Conservation (phyloP, 2,329 filamentous ascomycete species). For the Neofusicoccum sp. region DNA sequence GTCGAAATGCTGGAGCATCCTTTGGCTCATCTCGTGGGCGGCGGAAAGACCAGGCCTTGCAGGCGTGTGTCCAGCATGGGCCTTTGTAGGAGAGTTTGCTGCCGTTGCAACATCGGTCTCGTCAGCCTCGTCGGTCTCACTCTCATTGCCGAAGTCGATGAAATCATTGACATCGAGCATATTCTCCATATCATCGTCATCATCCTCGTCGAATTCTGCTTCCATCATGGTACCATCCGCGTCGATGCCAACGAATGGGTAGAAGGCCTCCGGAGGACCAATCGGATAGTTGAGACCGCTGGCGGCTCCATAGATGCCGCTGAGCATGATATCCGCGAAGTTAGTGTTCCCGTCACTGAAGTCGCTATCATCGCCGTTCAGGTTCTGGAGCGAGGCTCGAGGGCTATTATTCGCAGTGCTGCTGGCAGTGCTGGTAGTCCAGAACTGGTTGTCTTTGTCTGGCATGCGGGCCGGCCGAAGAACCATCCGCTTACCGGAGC, state of each 20-base stretch:
- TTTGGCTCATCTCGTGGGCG: constrained; percentile 16
- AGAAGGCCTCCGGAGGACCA: constrained; percentile 74
- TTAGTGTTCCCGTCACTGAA: constrained; percentile 32
- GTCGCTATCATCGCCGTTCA: constrained; percentile 41
- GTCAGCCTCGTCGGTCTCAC: constrained; percentile 37
- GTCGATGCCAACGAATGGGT: constrained; percentile 59
- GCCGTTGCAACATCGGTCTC: constrained; percentile 37
- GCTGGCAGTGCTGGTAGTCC: constrained; percentile 37
- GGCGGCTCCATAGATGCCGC: constrained; percentile 59
- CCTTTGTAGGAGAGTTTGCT: constrained; percentile 33
- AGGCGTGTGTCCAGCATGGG: constrained; percentile 31
- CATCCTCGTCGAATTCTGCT: constrained; percentile 57
- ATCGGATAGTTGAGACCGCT: constrained; percentile 57
- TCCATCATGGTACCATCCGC: constrained; percentile 56
- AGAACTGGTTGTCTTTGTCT: background rate
- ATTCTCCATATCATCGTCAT: constrained; percentile 57
- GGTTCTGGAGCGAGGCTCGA: constrained; percentile 33
- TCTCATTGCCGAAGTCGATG: constrained; percentile 37
- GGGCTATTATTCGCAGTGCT: constrained; percentile 42
- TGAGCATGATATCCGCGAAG: constrained; percentile 71
- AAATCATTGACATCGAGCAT: constrained; percentile 41
- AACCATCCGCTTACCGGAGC: constrained; percentile 29
- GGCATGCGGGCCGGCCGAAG: constrained; percentile 17
- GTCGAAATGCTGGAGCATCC: constrained; percentile 38
- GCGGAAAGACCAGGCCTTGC: constrained; percentile 24